phyloP scores from a whole-genome alignment of 2,329 filamentous ascomycete genomes.

The Cadophora luteo-olivacea region DNA sequence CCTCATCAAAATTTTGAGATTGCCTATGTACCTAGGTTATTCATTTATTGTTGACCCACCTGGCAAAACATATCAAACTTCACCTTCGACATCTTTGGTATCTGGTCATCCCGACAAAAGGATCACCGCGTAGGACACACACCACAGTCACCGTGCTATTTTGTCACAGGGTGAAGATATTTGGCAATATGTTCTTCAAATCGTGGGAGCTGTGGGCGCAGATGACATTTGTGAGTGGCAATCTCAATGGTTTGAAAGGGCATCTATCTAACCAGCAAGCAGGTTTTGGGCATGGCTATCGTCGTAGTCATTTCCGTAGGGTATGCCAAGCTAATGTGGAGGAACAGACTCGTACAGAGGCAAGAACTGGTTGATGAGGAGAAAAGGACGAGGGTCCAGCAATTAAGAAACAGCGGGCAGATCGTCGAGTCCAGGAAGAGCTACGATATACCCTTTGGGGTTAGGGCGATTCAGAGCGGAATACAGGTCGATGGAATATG shows the following conservation, averaged over 20 bases:
- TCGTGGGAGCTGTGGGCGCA: slow-evolving; percentile 86
- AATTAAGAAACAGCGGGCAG: slow-evolving; percentile 60
- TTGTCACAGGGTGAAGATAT: slow-evolving; percentile 6
- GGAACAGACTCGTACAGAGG: slow-evolving; percentile 59
- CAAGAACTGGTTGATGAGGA: slow-evolving; percentile 71
- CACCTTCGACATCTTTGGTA: neutral
- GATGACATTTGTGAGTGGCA: slow-evolving; percentile 79
- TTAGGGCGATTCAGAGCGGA: slow-evolving; percentile 83
- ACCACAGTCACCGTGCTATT: neutral
- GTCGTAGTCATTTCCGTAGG: slow-evolving; percentile 72
- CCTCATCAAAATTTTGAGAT: neutral
- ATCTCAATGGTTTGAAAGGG: neutral
- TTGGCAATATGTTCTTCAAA: slow-evolving; percentile 61
- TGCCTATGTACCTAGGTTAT: neutral
- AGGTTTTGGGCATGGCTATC: slow-evolving; percentile 79
- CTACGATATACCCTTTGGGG: slow-evolving; percentile 81
- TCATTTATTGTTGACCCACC: neutral
- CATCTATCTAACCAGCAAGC: neutral
- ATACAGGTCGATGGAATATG: slow-evolving; percentile 87
- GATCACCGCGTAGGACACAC: too few relatives aligned
- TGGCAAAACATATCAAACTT: neutral
- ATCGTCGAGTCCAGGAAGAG: slow-evolving; percentile 43
- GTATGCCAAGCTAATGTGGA: slow-evolving; percentile 70
- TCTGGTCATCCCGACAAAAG: neutral
- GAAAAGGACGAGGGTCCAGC: slow-evolving; percentile 59